Percentiles rank a stretch among this genome's conserved stretches.
Evolutionary conservation across 306 rosid species (phyloP).

Genomic region (Coriaria nepalensis): DNA sequence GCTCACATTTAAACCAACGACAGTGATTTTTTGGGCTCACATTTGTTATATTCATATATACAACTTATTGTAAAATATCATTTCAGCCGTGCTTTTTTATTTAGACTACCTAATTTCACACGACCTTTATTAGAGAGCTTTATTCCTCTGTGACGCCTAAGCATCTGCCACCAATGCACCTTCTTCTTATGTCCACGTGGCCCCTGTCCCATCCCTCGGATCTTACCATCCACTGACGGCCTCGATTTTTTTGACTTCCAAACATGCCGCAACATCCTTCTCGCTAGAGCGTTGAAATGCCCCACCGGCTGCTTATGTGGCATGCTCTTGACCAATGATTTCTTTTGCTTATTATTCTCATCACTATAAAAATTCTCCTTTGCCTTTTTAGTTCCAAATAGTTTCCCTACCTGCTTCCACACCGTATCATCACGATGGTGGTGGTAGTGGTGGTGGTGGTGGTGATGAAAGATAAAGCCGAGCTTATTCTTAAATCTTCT

Average conservation of each 20-base stretch:
- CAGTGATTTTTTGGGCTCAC: too few species aligned
- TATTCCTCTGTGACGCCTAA: slow-evolving; percentile 22
- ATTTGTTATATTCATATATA: too few species aligned
- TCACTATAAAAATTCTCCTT: neutral
- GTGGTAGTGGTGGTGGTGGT: slow-evolving; percentile 52
- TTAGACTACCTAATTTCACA: slow-evolving; percentile 27
- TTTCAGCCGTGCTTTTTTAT: slow-evolving; percentile 22
- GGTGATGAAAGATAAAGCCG: slow-evolving; percentile 68
- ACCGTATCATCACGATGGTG: slow-evolving; percentile 18
- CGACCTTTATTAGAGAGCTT: slow-evolving; percentile 32
- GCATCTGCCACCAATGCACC: slow-evolving; percentile 40
- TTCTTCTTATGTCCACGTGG: too few species aligned
- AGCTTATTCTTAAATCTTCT: slow-evolving; percentile 49
- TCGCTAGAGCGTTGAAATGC: slow-evolving; percentile 42
- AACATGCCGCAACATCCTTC: slow-evolving; percentile 39
- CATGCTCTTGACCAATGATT: slow-evolving; percentile 16
- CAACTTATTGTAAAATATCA: too few species aligned
- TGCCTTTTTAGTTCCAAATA: slow-evolving; percentile 19
- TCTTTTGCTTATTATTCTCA: slow-evolving; percentile 12
- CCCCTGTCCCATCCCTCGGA: slow-evolving; percentile 4
- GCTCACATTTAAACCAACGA: too few species aligned
- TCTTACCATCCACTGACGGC: slow-evolving; percentile 9
- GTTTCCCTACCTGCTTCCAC: slow-evolving; percentile 38
- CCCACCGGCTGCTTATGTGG: slow-evolving; percentile 24
- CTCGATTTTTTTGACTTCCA: slow-evolving; percentile 27